phyloP scores from a whole-genome alignment of 2,329 filamentous ascomycete genomes.

The Arthrobotrys megalospora region DNA sequence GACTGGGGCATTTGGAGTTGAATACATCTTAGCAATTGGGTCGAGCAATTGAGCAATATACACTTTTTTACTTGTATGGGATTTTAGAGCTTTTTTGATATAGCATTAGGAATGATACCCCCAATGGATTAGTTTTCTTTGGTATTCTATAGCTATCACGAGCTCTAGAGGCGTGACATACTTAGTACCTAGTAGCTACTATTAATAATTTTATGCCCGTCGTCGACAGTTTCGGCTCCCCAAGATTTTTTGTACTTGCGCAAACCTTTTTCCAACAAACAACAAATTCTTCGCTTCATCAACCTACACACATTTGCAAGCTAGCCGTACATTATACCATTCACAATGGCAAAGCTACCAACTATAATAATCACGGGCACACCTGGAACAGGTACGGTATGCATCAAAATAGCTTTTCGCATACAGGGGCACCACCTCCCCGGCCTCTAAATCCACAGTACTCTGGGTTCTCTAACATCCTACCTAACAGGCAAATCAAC shows the following conservation, averaged over 20 bases:
- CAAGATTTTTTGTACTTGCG: neutral
- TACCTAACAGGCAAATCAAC: constrained; percentile 80
- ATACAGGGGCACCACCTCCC: neutral
- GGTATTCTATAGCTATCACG: neutral
- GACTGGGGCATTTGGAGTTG: neutral
- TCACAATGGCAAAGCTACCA: constrained; percentile 70
- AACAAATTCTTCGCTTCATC: constrained; percentile 36
- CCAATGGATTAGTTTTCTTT: neutral
- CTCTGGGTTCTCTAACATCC: neutral
- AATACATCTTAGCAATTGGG: neutral
- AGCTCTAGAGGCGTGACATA: neutral
- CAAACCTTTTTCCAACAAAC: constrained; percentile 54
- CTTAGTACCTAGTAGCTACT: neutral
- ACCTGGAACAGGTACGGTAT: constrained; percentile 78
- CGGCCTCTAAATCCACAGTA: neutral
- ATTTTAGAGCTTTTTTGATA: constrained; percentile 3
- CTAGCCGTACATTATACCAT: neutral
- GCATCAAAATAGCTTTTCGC: neutral
- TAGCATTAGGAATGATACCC: constrained; percentile 59
- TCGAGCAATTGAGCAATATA: neutral
- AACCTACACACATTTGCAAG: neutral
- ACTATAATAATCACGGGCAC: constrained; percentile 98
- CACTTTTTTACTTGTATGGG: constrained; percentile 4
- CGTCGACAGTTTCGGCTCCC: too few relatives aligned
- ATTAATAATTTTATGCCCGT: neutral